A percentile compares a stretch with the other conserved stretches of the same genome.
Evolutionary conservation across 139 green algal species (phyloP).

Genomic region (Microglena sp.): DNA sequence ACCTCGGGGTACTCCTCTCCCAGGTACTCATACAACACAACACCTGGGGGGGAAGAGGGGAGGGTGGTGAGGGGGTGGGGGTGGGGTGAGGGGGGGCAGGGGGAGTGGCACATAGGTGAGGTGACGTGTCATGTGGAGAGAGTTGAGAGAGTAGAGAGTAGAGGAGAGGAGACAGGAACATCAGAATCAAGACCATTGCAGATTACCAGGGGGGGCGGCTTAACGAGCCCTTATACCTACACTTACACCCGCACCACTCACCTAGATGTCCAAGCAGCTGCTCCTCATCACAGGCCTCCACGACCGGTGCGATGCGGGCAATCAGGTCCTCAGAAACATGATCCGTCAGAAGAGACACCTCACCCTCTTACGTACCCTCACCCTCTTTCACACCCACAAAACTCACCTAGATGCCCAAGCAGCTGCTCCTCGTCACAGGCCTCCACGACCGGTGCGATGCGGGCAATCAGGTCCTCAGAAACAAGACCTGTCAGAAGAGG

Average conservation of each 20-base stretch:
- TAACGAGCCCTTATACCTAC: neutral
- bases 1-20: slow-evolving; percentile 97
- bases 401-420: slow-evolving; percentile 81
- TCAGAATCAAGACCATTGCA: too few species aligned
- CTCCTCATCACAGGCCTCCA: slow-evolving; percentile 87
- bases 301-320: slow-evolving; percentile 80
- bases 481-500: too few species aligned
- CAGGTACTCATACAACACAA: slow-evolving; percentile 96
- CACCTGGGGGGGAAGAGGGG: slow-evolving; percentile 32
- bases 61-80: neutral
- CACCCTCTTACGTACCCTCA: too few species aligned
- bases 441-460: slow-evolving; percentile 89
- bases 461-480: slow-evolving; percentile 93
- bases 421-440: slow-evolving; percentile 93
- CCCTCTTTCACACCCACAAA: neutral
- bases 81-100: neutral
- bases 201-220: neutral
- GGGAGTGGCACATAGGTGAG: neutral
- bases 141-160: too few species aligned
- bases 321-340: too few species aligned
- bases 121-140: neutral
- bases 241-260: slow-evolving; percentile 7
- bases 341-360: too few species aligned
- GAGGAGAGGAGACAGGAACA: too few species aligned
- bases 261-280: slow-evolving; percentile 91